Conservation (phyloP, 192 early-diverging fungal genomes). For the Umbelopsis sp. region DNA sequence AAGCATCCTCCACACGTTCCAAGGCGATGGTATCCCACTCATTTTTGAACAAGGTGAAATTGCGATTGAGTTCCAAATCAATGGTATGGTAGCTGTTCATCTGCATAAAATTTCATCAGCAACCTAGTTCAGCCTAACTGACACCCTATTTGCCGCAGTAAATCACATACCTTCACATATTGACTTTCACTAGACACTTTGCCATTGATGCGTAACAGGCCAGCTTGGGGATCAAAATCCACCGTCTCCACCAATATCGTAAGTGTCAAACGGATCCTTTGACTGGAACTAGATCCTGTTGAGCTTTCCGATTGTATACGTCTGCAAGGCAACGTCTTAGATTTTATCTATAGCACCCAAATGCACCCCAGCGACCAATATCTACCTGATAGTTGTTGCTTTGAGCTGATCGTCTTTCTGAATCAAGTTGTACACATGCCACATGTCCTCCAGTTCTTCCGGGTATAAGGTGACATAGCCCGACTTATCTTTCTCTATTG, state of each 20-base stretch:
- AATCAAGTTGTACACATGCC: conserved; percentile 93
- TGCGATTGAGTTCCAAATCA: conserved; percentile 88
- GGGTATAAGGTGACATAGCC: conserved; percentile 84
- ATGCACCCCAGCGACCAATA: not conserved
- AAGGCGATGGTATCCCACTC: conserved; percentile 95
- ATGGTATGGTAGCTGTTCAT: conserved; percentile 93
- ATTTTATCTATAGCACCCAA: not conserved
- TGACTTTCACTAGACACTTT: conserved; percentile 85
- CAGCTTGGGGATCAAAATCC: conserved; percentile 89
- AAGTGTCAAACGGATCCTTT: conserved; percentile 76
- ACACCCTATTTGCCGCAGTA: not conserved
- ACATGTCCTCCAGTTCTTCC: conserved; percentile 97
- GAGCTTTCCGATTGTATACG: conserved; percentile 85
- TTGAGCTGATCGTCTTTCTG: conserved; percentile 83
- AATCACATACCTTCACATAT: conserved; percentile 76
- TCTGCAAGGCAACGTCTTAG: conserved; percentile 40
- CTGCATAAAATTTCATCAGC: conserved; percentile 35
- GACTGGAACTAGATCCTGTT: conserved; percentile 88
- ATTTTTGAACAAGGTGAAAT: conserved; percentile 85
- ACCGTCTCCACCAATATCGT: conserved; percentile 85
- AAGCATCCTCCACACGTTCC: conserved; percentile 86
- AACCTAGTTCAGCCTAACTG: not conserved
- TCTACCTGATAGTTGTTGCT: conserved; percentile 82
- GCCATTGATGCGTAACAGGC: conserved; percentile 86
- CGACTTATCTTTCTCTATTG: conserved; percentile 78